Evolutionary conservation across 2,329 filamentous ascomycete genomes (phyloP).

Genomic region (Aspergillus fumigatus): DNA sequence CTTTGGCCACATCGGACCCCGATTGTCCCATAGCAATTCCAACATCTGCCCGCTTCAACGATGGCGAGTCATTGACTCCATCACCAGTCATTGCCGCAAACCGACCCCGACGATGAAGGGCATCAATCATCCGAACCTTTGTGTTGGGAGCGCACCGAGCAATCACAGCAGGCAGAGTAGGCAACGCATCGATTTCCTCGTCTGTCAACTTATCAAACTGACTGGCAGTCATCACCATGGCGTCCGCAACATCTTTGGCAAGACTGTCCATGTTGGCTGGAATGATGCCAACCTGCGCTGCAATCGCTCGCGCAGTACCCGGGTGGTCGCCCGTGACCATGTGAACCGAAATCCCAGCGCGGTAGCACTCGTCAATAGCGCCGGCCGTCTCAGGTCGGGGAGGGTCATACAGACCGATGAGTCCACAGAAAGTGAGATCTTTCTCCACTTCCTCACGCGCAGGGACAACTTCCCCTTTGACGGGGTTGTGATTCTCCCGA

Average conservation of each 20-base stretch:
- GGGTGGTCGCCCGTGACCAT: constrained; percentile 84
- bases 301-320: constrained; percentile 73
- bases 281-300: constrained; percentile 73
- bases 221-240: constrained; percentile 69
- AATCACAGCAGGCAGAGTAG: constrained; percentile 54
- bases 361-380: constrained; percentile 65
- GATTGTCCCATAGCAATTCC: constrained; percentile 82
- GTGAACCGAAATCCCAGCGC: constrained; percentile 72
- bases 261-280: constrained; percentile 58
- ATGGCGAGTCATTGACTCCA: constrained; percentile 82
- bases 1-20: constrained; percentile 78
- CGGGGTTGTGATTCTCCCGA: constrained; percentile 15
- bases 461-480: constrained; percentile 18
- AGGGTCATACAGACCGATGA: constrained; percentile 82
- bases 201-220: constrained; percentile 76
- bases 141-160: constrained; percentile 56
- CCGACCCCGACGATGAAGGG: constrained; percentile 51
- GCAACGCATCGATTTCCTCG: constrained; percentile 62
- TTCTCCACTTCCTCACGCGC: constrained; percentile 60
- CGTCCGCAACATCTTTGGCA: constrained; percentile 58
- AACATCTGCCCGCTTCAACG: constrained; percentile 74
- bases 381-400: constrained; percentile 74
- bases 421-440: constrained; percentile 68
- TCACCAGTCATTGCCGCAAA: constrained; percentile 89
- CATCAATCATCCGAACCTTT: constrained; percentile 84